Base-by-base conservation (phyloP, 306 rosid genomes). In the Biancaea sappan region DNA sequence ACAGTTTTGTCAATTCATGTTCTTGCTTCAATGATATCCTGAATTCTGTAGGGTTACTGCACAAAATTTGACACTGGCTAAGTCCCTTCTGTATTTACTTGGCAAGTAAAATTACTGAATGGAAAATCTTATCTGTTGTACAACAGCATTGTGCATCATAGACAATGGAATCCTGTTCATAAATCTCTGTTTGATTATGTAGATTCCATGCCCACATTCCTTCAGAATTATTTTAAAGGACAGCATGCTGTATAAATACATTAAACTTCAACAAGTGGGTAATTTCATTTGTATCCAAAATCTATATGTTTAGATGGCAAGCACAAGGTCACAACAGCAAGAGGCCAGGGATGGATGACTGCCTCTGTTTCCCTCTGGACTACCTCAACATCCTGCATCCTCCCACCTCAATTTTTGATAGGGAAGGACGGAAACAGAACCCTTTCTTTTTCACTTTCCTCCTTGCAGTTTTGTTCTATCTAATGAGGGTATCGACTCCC, bases 11-110 rank as follows among this genome's bases (percentile, higher is more conserved):
- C 25, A 38, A 34, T 69, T 57, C 69, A 51, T 52, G 25, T 26
- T 80, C 54, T 69, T 59, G 70, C 40, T 66, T 80, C 40, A 61
- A 34, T 60, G 29, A 51, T 72, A 68, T 26, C 69, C 54, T 72
- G 69, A 67, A 66, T 53, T 81, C 19, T 72, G 34, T 18, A 25
- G 40, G 41, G 59, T 21, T 34, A 53, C 57, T 74, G 65, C 53
- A 56, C 63, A 66, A 48, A 12, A 66, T 57, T 68, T 73, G 41
- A 59, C 81, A 18, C 44, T 74, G 54, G 59, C 48, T 40, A 44
- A 29, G 53, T 59, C 28, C 52, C 62, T 52, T 44, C 46, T 38
- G 47, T 31, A 16, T 37, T 57, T 75, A 58, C 65, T 64, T 66
- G 53, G 16, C 1, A 68, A 73, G 72, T 74, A 51, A 48, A 74